These are phyloP conservation scores for Phytophthora citricola DNA, from an alignment of 352 stramenopile species.

Conservation along the genomic window DNA sequence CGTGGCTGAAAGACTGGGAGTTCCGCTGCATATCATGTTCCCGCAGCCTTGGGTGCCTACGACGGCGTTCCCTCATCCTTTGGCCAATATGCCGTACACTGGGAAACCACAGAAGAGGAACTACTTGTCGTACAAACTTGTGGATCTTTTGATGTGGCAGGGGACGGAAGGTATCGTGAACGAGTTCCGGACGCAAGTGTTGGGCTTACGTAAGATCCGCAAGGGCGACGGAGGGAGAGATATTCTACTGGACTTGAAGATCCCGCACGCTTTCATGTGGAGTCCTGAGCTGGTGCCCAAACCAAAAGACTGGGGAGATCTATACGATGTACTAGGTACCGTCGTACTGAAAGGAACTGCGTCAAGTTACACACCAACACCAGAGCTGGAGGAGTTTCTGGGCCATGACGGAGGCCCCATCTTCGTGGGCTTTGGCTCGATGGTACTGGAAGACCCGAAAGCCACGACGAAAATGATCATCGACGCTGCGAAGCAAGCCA, in stretches of 20 bases:
- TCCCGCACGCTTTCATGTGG: conserved; percentile 77
- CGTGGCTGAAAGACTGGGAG: conserved; percentile 89
- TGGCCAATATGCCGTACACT: conserved; percentile 81
- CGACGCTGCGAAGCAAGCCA: conserved; percentile 50
- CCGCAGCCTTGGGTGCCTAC: conserved; percentile 90
- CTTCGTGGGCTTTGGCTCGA: conserved; percentile 94
- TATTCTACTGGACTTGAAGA: conserved; percentile 46
- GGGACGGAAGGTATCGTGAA: conserved; percentile 53
- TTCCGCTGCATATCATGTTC: conserved; percentile 95
- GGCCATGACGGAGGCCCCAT: conserved; percentile 67
- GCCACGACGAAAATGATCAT: conserved; percentile 48
- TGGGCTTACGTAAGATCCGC: conserved; percentile 38
- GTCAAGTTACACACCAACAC: conserved; percentile 32
- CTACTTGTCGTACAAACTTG: conserved; percentile 56
- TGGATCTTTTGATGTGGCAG: conserved; percentile 63
- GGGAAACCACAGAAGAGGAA: conserved; percentile 55
- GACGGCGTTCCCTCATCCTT: conserved; percentile 86
- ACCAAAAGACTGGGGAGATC: conserved; percentile 61
- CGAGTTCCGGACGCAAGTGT: conserved; percentile 52
- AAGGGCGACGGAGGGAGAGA: conserved; percentile 45
- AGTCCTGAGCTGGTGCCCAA: conserved; percentile 58
- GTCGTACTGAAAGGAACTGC: conserved; percentile 45
- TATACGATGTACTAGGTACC: conserved; percentile 56
- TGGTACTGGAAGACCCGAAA: conserved; percentile 89
- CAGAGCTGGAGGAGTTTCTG: conserved; percentile 42